phyloP scores from a whole-genome alignment of 345 rosid species.

The Salix purpurea region DNA sequence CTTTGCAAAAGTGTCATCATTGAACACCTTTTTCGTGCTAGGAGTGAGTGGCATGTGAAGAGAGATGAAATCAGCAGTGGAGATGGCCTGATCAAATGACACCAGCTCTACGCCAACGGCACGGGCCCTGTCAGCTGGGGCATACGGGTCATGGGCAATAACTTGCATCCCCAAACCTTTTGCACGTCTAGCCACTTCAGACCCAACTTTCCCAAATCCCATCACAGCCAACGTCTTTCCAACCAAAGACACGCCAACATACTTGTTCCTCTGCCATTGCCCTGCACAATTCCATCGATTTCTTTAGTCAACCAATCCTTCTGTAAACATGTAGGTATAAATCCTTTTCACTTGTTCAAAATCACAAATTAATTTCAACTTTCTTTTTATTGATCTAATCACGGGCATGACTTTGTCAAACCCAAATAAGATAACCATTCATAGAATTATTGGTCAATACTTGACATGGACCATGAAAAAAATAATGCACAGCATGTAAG shows the following conservation, averaged over 20 bases:
- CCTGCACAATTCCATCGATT: conserved; percentile 34
- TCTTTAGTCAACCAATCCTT: background rate
- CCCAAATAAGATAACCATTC: too few species aligned
- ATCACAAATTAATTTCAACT: too few species aligned
- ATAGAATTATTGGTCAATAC: too few species aligned
- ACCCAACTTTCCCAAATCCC: conserved; percentile 90
- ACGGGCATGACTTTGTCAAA: too few species aligned
- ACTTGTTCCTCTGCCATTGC: conserved; percentile 77
- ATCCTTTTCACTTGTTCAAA: too few species aligned
- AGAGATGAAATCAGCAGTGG: conserved; percentile 70
- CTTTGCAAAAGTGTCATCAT: conserved; percentile 54
- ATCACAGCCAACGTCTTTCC: conserved; percentile 77
- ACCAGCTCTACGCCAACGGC: conserved; percentile 78
- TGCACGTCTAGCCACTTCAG: conserved; percentile 80
- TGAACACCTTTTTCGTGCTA: conserved; percentile 53
- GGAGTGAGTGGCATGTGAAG: conserved; percentile 82
- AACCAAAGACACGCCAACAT: conserved; percentile 73
- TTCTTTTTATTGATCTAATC: too few species aligned
- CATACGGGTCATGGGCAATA: conserved; percentile 79
- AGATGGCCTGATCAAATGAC: conserved; percentile 67
- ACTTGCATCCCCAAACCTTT: conserved; percentile 86
- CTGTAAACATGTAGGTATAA: background rate
- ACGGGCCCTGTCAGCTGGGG: conserved; percentile 75
- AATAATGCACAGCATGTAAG: background rate
- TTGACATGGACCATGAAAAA: too few species aligned